Evolutionary conservation across 345 rosid genomes (phyloP).

Genomic region (Eucalyptus sideroxylon): DNA sequence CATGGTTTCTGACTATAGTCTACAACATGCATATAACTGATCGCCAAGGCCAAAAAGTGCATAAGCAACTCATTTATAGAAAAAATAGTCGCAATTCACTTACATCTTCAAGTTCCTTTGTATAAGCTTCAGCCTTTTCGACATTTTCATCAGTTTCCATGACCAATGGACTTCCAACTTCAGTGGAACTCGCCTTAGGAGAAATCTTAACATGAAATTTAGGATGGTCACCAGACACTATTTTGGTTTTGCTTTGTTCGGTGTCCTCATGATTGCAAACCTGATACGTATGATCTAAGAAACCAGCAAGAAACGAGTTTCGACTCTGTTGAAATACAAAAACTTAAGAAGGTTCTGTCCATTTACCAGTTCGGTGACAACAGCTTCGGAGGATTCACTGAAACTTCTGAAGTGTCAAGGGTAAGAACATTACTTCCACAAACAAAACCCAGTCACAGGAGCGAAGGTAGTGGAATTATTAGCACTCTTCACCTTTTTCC

Average conservation of each 20-base stretch:
- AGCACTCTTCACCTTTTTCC: slow-evolving; percentile 38
- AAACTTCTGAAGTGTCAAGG: slow-evolving; percentile 15
- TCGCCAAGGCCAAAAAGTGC: background rate
- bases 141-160: slow-evolving; percentile 42
- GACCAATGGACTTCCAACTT: slow-evolving; percentile 15
- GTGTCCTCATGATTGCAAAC: slow-evolving; percentile 11
- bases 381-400: slow-evolving; percentile 8
- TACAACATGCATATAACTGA: background rate
- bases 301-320: background rate
- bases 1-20: background rate
- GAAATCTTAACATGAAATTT: slow-evolving; percentile 7
- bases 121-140: slow-evolving; percentile 70
- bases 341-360: background rate
- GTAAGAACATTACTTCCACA: background rate
- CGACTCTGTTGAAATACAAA: background rate
- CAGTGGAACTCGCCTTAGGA: slow-evolving; percentile 15
- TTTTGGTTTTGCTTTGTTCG: slow-evolving; percentile 4
- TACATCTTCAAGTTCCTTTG: slow-evolving; percentile 76
- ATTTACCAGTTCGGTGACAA: slow-evolving; percentile 28
- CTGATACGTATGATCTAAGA: background rate
- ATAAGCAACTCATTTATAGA: background rate
- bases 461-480: background rate
- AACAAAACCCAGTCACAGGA: background rate
- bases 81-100: background rate
- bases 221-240: slow-evolving; percentile 2